Conservation (phyloP, 345 rosid species). For the Draba incana region DNA sequence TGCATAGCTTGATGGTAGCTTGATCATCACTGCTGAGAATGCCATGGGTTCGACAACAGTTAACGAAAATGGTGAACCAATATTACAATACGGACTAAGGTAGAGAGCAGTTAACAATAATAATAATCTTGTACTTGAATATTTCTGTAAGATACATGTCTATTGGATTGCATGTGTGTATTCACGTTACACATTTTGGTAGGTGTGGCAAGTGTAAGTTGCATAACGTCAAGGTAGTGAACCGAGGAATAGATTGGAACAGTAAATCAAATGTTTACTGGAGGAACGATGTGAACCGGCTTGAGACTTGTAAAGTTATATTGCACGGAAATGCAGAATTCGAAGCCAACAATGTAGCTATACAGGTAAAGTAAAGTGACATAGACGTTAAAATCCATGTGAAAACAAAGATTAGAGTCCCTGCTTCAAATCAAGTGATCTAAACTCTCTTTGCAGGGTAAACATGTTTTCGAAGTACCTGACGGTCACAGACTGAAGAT, state of each 20-base stretch:
- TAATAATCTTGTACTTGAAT: not conserved
- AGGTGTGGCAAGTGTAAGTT: conserved; percentile 92
- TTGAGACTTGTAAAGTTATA: conserved; percentile 66
- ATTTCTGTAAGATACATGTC: conserved; percentile 10
- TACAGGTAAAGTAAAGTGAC: conserved; percentile 54
- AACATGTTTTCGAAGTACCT: conserved; percentile 87
- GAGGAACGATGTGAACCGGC: conserved; percentile 75
- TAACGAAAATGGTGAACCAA: conserved; percentile 57
- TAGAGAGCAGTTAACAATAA: conserved; percentile 24
- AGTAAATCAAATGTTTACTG: conserved; percentile 72
- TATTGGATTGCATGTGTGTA: not conserved
- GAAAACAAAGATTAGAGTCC: not conserved
- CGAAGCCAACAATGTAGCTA: conserved; percentile 71
- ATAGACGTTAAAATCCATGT: not conserved
- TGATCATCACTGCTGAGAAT: conserved; percentile 68
- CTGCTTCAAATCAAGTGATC: not conserved
- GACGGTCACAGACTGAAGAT: conserved; percentile 74
- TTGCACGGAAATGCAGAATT: conserved; percentile 93
- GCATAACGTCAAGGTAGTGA: conserved; percentile 69
- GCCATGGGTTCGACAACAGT: conserved; percentile 70
- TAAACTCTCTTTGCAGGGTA: conserved; percentile 55
- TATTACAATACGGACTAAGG: conserved; percentile 77
- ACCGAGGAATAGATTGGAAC: conserved; percentile 84
- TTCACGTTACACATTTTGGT: conserved; percentile 29
- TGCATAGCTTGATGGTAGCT: conserved; percentile 83